A percentile compares a stretch with the other conserved stretches of the same genome.
These are phyloP conservation scores for Pythium coloratum DNA, from an alignment of 352 stramenopile species.

Conservation along the genomic window DNA sequence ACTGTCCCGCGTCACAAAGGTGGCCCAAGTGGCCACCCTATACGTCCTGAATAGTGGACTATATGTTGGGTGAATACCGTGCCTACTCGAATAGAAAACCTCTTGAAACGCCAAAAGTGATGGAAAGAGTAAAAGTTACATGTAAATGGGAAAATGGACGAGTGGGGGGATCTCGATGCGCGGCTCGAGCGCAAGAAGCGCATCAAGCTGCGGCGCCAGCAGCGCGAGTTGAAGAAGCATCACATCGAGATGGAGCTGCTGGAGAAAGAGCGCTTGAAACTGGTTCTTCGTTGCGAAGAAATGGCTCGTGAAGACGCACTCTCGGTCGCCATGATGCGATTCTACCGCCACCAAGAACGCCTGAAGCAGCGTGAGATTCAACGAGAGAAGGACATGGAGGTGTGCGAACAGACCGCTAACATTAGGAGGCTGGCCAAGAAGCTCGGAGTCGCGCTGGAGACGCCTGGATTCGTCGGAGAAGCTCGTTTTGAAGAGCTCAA, in stretches of 20 bases:
- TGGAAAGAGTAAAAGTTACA: conserved; percentile 7
- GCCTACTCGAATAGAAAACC: conserved; percentile 8
- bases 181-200: conserved; percentile 51
- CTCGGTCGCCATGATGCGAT: conserved; percentile 42
- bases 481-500: conserved; percentile 39
- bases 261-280: conserved; percentile 36
- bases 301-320: conserved; percentile 57
- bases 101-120: conserved; percentile 1
- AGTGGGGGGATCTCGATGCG: conserved; percentile 51
- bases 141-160: conserved; percentile 19
- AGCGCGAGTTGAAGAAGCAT: conserved; percentile 44
- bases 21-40: not conserved
- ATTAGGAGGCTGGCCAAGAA: conserved; percentile 30
- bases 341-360: conserved; percentile 26
- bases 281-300: conserved; percentile 38
- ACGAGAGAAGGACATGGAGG: conserved; percentile 38
- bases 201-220: conserved; percentile 41
- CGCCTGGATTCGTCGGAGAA: conserved; percentile 29
- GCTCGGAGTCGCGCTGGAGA: conserved; percentile 39
- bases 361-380: conserved; percentile 12
- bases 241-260: conserved; percentile 30
- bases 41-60: not conserved
- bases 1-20: conserved; percentile 11
- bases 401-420: conserved; percentile 32
- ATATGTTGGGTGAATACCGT: not conserved